Base-by-base conservation (phyloP, 768 basidiomycete genomes). In the Pleurotus eryngii region DNA sequence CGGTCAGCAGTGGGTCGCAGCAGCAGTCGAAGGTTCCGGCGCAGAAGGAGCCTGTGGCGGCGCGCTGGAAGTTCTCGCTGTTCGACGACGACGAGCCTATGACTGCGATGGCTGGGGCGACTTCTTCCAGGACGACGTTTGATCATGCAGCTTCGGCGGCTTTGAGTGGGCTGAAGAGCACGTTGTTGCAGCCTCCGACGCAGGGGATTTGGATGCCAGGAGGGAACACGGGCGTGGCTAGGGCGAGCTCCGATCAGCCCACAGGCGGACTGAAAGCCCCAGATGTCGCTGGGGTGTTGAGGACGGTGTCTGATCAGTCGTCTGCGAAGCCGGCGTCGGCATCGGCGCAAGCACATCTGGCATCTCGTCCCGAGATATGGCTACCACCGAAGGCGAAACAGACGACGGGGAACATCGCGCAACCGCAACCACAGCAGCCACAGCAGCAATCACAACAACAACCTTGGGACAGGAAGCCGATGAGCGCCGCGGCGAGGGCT, bases 1-100 rank as follows among this genome's bases (percentile, higher is more conserved):
- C 15, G 15, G 27, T 8, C 3, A 5, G 14, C 4, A 15, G 15
- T 27, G 17, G 15, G 3, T 5, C 15, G 15, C 17, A 30, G 27
- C 49, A 50, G 15, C 26, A 30, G 42, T 17, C 15, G 42, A 45
- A 45, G 42, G 30, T 35, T 11, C 15, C 42, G 6, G 42, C 42
- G 42, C 42, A n/a, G 42, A 45, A 45, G 42, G 42, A 45, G 20
- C n/a, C 42, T 7, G 42, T 4, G 39, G 22, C 37, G 5, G 39
- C 51, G 8, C 37, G 20, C 4, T 24, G 35, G 8, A 54, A 54
- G 51, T 35, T 54, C 20, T 54, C 51, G 17, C 26, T 54, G 51
- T 54, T 54, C 18, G 51, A 54, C 37, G 51, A 54, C 42, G 51
- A 54, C 15, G 51, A 54, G 9, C 12, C 49, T 50, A 35, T 26